A percentile compares a stretch with the other conserved stretches of the same genome.
Evolutionary conservation across 1,139 yeast genomes (phyloP).

Genomic region (Petasospora fabianii): DNA sequence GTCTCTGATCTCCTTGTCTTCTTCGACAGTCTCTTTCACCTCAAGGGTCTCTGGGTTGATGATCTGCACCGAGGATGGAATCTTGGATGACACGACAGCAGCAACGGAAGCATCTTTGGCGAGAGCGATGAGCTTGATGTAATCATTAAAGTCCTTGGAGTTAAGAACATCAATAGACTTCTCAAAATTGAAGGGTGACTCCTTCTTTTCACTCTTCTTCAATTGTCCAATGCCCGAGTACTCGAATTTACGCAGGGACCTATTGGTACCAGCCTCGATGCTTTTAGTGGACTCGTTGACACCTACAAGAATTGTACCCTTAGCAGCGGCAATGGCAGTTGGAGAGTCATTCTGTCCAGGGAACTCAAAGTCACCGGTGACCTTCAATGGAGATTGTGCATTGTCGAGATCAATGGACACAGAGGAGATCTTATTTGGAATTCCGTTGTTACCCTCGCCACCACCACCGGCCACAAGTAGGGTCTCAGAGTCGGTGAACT

Average conservation of each 20-base stretch:
- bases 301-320: constrained; percentile 58
- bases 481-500: constrained; percentile 59
- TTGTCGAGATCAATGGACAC: constrained; percentile 46
- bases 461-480: constrained; percentile 89
- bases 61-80: constrained; percentile 55
- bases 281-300: constrained; percentile 63
- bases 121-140: constrained; percentile 55
- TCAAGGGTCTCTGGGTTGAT: constrained; percentile 56
- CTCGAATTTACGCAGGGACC: constrained; percentile 65
- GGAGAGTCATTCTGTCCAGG: constrained; percentile 71
- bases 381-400: constrained; percentile 43
- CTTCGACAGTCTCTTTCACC: constrained; percentile 38
- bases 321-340: constrained; percentile 58
- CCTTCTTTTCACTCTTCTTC: constrained; percentile 34
- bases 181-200: constrained; percentile 59
- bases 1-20: constrained; percentile 51
- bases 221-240: constrained; percentile 28
- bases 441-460: constrained; percentile 88
- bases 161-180: constrained; percentile 46
- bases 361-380: constrained; percentile 59
- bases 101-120: constrained; percentile 55
- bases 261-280: constrained; percentile 57
- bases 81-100: constrained; percentile 56
- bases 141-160: constrained; percentile 43
- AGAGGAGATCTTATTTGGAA: constrained; percentile 74